Conservation (phyloP, 148 eudicot genomes). For the Spergularia marina region DNA sequence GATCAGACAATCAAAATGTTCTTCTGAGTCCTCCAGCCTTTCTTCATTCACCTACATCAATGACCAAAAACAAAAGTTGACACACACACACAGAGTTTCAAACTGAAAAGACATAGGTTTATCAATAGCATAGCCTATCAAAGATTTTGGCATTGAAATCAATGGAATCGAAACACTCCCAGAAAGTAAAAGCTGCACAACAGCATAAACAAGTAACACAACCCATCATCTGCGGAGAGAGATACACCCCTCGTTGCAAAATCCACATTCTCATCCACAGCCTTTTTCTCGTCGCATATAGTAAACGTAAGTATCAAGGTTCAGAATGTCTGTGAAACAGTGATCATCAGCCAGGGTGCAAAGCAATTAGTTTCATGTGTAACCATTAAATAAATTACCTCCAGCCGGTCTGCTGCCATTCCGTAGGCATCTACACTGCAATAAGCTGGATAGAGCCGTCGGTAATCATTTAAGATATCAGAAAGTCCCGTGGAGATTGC, state of each 20-base stretch:
- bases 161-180: conserved; percentile 13
- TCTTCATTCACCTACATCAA: conserved; percentile 52
- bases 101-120: not conserved
- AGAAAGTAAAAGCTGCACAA: conserved; percentile 7
- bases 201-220: not conserved
- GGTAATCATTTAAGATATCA: conserved; percentile 34
- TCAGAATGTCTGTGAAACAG: not conserved
- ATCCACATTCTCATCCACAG: not conserved
- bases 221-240: not conserved
- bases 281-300: not conserved
- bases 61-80: conserved; percentile 13
- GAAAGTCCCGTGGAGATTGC: conserved; percentile 74
- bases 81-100: not conserved
- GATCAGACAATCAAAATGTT: conserved; percentile 62
- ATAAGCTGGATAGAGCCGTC: conserved; percentile 29
- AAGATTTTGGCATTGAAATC: not conserved
- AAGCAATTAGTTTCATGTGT: not conserved
- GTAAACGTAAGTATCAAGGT: not conserved
- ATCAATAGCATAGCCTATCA: conserved; percentile 5
- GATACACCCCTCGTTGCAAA: not conserved
- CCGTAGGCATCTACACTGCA: conserved; percentile 36
- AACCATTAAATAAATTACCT: conserved; percentile 32
- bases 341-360: not conserved
- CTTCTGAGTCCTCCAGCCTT: conserved; percentile 36
- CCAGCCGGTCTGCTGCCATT: conserved; percentile 34